Evolutionary conservation across 192 early-diverging fungal species (phyloP).

Genomic region (Coemansia sp.): DNA sequence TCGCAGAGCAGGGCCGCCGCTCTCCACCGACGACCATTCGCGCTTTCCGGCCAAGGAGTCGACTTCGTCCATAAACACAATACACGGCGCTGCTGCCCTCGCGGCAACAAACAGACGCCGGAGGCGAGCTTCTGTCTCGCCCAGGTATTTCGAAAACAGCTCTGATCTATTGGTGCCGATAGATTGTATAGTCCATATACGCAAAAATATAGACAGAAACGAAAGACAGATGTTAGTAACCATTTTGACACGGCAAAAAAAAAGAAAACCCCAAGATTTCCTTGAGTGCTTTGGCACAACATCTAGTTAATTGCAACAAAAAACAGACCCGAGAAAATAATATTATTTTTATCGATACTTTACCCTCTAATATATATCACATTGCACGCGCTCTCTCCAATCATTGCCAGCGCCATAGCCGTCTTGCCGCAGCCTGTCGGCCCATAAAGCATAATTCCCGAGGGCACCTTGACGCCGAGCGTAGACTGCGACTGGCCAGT

Average conservation of each 20-base stretch:
- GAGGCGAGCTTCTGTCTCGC: slow-evolving; percentile 82
- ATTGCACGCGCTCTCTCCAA: slow-evolving; percentile 72
- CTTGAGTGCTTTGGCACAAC: too few relatives aligned
- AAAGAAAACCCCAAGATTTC: too few relatives aligned
- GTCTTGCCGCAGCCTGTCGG: slow-evolving; percentile 96
- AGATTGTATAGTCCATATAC: neutral
- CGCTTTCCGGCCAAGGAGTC: slow-evolving; percentile 86
- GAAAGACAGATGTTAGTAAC: too few relatives aligned
- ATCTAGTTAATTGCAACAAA: too few relatives aligned
- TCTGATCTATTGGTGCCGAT: slow-evolving; percentile 50
- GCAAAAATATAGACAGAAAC: neutral
- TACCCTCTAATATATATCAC: slow-evolving; percentile 83
- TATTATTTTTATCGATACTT: neutral
- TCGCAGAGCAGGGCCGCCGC: slow-evolving; percentile 82
- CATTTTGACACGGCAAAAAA: too few relatives aligned
- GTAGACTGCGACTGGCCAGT: slow-evolving; percentile 53
- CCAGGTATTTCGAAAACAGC: slow-evolving; percentile 94
- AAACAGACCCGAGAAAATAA: too few relatives aligned
- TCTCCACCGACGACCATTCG: slow-evolving; percentile 54
- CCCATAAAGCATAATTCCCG: slow-evolving; percentile 87
- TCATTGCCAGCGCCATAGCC: slow-evolving; percentile 73
- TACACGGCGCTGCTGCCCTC: slow-evolving; percentile 77
- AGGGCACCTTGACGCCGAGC: slow-evolving; percentile 71
- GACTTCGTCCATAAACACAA: slow-evolving; percentile 93
- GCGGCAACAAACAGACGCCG: slow-evolving; percentile 84